Evolutionary conservation across 176 grass and related monocot species (phyloP).

Genomic region (Tuctoria greenei): DNA sequence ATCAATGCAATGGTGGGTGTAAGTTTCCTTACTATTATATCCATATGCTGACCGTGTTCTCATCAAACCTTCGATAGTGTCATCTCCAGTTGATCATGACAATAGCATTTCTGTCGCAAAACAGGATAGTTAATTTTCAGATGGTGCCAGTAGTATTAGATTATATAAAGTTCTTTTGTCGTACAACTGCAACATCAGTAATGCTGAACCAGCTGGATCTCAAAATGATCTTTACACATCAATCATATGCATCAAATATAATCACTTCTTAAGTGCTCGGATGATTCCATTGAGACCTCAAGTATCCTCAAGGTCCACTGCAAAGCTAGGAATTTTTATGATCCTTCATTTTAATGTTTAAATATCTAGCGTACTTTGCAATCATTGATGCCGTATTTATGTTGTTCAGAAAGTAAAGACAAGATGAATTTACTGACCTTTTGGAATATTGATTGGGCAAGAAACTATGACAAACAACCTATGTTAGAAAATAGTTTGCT

Average conservation of each 20-base stretch:
- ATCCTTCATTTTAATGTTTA: too few species aligned
- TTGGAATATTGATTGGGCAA: not conserved
- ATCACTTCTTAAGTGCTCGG: not conserved
- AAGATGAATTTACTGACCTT: not conserved
- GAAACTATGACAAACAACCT: not conserved
- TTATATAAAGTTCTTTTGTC: not conserved
- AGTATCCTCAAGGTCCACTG: not conserved
- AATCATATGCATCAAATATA: not conserved
- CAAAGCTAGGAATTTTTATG: not conserved
- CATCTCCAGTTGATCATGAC: not conserved
- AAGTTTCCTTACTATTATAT: not conserved
- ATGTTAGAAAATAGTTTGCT: not conserved
- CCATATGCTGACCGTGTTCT: not conserved
- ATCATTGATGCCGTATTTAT: not conserved
- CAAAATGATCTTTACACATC: not conserved
- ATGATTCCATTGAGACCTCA: not conserved
- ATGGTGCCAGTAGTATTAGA: not conserved
- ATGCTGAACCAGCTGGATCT: slow-evolving; percentile 12
- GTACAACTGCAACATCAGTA: not conserved
- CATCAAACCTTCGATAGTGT: not conserved
- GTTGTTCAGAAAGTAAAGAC: not conserved
- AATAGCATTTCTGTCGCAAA: not conserved
- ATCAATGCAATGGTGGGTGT: not conserved
- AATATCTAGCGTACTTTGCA: not conserved
- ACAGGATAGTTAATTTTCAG: too few species aligned